A percentile compares a stretch with the other conserved stretches of the same genome.
Conservation (phyloP, 2,329 filamentous ascomycete species). For the Pezicula neosporulosa region DNA sequence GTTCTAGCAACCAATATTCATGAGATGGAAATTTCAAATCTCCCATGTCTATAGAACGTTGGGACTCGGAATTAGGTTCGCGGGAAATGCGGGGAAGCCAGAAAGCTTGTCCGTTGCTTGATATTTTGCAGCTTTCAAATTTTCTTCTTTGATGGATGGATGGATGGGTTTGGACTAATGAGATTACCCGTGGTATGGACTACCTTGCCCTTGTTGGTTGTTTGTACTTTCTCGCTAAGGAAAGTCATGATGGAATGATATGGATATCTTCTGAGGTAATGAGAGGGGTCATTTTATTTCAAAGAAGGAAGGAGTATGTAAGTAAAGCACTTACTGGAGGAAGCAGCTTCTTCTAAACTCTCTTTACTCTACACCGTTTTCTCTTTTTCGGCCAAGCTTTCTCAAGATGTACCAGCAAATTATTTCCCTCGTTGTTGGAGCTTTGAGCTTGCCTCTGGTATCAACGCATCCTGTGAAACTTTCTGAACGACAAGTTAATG, state of each 20-base stretch:
- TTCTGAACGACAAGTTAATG: neutral
- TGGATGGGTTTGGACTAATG: too few relatives aligned
- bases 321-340: neutral
- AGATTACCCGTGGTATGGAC: too few relatives aligned
- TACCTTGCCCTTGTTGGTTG: too few relatives aligned
- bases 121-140: too few relatives aligned
- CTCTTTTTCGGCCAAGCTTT: neutral
- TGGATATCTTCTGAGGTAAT: neutral
- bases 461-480: neutral
- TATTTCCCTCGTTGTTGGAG: neutral
- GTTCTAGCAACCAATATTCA: too few relatives aligned
- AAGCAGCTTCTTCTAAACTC: neutral
- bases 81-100: too few relatives aligned
- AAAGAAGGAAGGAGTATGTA: neutral
- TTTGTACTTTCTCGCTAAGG: too few relatives aligned
- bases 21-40: too few relatives aligned
- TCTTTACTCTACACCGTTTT: neutral
- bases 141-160: too few relatives aligned
- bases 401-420: neutral
- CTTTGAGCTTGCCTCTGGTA: neutral
- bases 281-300: neutral
- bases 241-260: neutral
- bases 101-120: too few relatives aligned
- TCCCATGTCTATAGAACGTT: too few relatives aligned
- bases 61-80: too few relatives aligned